Evolutionary conservation across 176 grass and related monocot genomes (phyloP).

Genomic region (Ensete ventricosum): DNA sequence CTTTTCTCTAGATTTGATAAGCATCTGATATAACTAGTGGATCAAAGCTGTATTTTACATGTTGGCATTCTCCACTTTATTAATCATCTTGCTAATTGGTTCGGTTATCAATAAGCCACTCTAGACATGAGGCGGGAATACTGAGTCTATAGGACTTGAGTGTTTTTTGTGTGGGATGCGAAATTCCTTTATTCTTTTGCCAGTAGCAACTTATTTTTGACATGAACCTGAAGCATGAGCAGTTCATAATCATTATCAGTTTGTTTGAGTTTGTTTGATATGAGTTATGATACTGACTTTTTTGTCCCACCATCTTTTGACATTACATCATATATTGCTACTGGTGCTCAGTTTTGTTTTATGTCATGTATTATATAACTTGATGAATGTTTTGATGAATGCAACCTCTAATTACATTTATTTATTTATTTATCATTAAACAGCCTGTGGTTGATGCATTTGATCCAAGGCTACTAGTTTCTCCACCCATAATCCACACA

Average conservation of each 20-base stretch:
- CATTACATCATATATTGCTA: neutral
- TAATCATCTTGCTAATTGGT: neutral
- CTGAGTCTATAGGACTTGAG: neutral
- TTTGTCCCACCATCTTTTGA: neutral
- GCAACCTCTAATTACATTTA: no score
- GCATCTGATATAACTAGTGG: no score
- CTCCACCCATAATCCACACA: slow-evolving; percentile 48
- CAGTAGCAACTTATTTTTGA: no score
- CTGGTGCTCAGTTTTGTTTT: neutral
- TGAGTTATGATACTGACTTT: no score
- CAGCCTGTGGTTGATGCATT: slow-evolving; percentile 99
- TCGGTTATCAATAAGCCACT: neutral
- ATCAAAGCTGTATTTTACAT: neutral
- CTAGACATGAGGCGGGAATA: neutral
- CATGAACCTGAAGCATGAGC: no score
- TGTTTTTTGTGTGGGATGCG: neutral
- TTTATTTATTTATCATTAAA: slow-evolving; percentile 18
- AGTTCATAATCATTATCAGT: no score
- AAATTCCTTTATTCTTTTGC: neutral
- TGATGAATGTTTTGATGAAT: no score
- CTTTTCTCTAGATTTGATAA: no score
- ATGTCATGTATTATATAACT: neutral
- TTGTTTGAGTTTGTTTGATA: no score
- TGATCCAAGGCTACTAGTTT: slow-evolving; percentile 91
- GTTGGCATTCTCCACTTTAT: neutral